Base-by-base conservation (phyloP, 1,284 basidiomycete genomes). In the Ustilago loliicola region DNA sequence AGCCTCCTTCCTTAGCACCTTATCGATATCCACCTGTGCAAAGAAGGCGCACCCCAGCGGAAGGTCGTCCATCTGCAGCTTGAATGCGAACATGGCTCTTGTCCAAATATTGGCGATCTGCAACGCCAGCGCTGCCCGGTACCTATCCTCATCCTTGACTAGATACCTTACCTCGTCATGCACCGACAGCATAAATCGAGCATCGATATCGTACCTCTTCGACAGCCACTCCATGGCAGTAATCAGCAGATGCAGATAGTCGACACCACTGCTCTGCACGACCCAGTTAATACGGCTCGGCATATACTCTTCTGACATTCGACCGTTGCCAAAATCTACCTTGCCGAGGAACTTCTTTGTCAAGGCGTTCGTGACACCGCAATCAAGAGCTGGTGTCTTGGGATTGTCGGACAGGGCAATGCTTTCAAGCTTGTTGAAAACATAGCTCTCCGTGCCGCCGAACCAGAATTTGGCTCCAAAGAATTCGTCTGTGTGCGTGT, bases 281-380 rank as follows among this genome's bases (percentile, higher is more conserved):
- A 97, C 97, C 97, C 97, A 99, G 86, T 99, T 99, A 88, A 99
- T 96, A 29, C 96, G 91, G 15, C 94, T 96, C 0, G 97, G 93
- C 90, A 99, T 93, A 87, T 94, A 99, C 80, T 96, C 94, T 1
- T 92, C 88, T 21, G 93, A 93, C 69, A 93, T 92, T 19, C 83
- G 80, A 1, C 85, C 87, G 40, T 87, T 87, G 47, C 90, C 63
- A 34, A 77, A 77, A 42, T 76, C 70, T 19, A 61, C 72, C 25
- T 81, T 80, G 2, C 93, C 92, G 1, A 99, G 90, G 86, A 94
- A 93, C 73, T 93, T 92, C 87, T 94, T 96, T 19, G 93, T 93
- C 23, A 99, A 89, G 0, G 96, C 96, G 60, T 93, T 91, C 0
- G 96, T 99, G 51, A 99, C 92, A 11, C 95, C 95, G 83, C 96